Evolutionary conservation across 192 early-diverging fungal species (phyloP).

Genomic region (Obelidium mucronatum): DNA sequence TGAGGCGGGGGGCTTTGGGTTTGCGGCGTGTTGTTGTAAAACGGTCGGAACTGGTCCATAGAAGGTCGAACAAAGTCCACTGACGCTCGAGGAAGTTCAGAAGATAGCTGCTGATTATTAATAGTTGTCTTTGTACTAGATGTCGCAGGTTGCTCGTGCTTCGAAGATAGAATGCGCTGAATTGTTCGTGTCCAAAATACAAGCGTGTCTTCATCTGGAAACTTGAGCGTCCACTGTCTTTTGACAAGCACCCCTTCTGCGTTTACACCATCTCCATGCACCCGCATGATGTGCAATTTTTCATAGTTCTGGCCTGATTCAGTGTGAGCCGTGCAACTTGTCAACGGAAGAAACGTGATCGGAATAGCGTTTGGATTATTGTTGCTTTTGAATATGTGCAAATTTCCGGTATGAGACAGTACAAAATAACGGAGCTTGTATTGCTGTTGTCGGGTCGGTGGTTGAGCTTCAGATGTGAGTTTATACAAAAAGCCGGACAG

Average conservation of each 20-base stretch:
- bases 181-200: background rate
- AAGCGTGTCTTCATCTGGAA: background rate
- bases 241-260: background rate
- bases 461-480: background rate
- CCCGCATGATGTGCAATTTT: background rate
- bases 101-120: no score
- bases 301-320: background rate
- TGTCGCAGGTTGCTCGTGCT: no score
- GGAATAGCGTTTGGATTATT: background rate
- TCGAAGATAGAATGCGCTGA: no score
- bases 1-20: no score
- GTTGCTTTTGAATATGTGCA: slow-evolving; percentile 19
- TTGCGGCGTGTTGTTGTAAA: no score
- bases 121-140: no score
- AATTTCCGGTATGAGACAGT: background rate
- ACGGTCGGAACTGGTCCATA: no score
- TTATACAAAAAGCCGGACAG: slow-evolving; percentile 7
- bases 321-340: background rate
- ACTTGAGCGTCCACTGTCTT: background rate
- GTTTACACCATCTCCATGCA: background rate
- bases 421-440: slow-evolving; percentile 4
- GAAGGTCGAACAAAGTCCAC: no score
- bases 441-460: background rate
- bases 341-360: slow-evolving; percentile 18
- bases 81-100: no score